Conservation (phyloP, 805 yeast species). For the Tetrapisispora namnaoensis region DNA sequence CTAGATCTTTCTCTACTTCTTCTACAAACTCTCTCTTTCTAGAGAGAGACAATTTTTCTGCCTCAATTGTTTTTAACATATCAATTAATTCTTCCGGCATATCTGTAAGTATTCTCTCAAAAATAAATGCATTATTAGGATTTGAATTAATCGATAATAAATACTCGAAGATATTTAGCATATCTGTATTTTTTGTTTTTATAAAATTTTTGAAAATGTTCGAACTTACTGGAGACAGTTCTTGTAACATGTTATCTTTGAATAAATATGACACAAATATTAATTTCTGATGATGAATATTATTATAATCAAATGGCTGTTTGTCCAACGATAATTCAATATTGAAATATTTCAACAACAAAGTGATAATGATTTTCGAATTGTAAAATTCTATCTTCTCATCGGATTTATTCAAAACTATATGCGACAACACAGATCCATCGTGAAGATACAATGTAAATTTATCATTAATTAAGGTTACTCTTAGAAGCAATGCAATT, state of each 20-base stretch:
- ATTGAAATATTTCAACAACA: background rate
- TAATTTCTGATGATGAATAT: background rate
- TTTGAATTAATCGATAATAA: background rate
- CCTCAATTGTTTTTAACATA: background rate
- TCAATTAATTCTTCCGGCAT: background rate
- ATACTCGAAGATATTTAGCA: background rate
- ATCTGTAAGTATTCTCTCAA: background rate
- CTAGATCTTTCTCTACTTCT: background rate
- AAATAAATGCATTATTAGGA: background rate
- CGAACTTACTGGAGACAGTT: background rate
- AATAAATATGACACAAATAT: background rate
- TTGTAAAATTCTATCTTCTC: background rate
- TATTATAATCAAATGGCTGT: slow-evolving; percentile 1
- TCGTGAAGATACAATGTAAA: background rate
- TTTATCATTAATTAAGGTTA: background rate
- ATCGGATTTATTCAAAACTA: background rate
- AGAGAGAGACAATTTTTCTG: background rate
- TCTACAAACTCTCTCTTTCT: background rate
- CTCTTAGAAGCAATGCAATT: background rate
- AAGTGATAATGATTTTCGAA: background rate
- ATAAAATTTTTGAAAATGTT: background rate
- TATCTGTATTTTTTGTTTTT: background rate
- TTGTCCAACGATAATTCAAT: background rate
- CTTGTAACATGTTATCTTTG: background rate
- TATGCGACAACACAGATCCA: background rate